A percentile compares a stretch with the other conserved stretches of the same genome.
Conservation (phyloP, 768 basidiomycete species). For the Boletales sp. region DNA sequence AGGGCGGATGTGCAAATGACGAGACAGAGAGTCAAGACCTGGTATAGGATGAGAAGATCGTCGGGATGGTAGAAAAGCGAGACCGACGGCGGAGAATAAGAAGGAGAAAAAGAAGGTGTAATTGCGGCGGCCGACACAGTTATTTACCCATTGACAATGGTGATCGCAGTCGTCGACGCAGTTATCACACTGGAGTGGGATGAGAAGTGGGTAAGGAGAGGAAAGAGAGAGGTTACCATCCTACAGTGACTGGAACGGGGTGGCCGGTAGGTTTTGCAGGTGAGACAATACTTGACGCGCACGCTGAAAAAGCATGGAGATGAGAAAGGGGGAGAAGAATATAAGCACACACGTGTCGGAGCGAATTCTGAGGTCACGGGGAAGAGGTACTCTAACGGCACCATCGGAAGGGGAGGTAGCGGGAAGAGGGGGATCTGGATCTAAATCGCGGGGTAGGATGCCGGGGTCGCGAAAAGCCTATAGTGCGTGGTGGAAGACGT, state of each 20-base stretch:
- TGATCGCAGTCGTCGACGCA: conserved; percentile 96
- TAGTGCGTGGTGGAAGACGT: neutral
- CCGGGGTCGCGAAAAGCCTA: conserved; percentile 83
- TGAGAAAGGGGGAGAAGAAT: neutral
- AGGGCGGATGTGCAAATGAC: conserved; percentile 81
- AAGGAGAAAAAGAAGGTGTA: conserved; percentile 91
- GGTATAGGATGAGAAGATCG: conserved; percentile 9
- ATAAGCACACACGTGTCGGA: conserved; percentile 59
- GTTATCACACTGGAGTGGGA: conserved; percentile 75
- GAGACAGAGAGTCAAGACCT: conserved; percentile 74
- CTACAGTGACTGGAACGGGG: conserved; percentile 96
- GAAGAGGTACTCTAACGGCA: conserved; percentile 59
- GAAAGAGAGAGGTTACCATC: conserved; percentile 49
- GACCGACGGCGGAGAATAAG: conserved; percentile 69
- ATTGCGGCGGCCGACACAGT: conserved; percentile 92
- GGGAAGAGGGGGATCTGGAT: conserved; percentile 80
- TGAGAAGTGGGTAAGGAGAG: neutral
- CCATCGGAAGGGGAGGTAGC: conserved; percentile 61
- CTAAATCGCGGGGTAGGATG: conserved; percentile 83
- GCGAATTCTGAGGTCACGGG: conserved; percentile 78
- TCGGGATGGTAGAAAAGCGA: neutral
- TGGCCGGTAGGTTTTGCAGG: conserved; percentile 89
- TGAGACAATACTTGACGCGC: conserved; percentile 90
- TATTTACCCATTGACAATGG: conserved; percentile 90
- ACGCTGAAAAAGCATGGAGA: conserved; percentile 46